Percentiles rank a stretch among this genome's conserved stretches.
phyloP scores from a whole-genome alignment of 164 flowering plant genomes.

The Chimonanthus praecox region DNA sequence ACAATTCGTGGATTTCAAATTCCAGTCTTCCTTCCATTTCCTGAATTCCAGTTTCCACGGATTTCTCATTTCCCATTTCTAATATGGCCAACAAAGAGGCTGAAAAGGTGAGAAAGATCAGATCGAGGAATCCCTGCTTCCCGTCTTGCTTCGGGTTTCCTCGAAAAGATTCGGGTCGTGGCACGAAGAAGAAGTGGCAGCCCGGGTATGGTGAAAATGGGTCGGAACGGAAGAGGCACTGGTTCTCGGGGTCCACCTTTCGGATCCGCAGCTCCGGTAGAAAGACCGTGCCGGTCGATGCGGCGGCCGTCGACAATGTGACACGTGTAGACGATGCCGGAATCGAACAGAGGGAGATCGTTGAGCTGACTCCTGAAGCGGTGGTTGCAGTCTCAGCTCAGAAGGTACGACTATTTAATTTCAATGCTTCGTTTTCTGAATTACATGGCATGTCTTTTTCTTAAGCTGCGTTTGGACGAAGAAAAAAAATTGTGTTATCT shows the following conservation, averaged over 20 bases:
- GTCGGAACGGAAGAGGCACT: slow-evolving; percentile 5
- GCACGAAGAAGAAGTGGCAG: background rate
- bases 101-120: background rate
- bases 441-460: no score
- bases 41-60: background rate
- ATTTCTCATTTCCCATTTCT: background rate
- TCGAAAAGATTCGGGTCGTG: background rate
- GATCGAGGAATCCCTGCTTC: slow-evolving; percentile 5
- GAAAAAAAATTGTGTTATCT: no score
- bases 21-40: background rate
- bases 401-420: slow-evolving; percentile 5
- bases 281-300: slow-evolving; percentile 29
- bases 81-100: background rate
- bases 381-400: background rate
- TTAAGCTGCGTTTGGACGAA: no score
- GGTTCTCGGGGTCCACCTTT: slow-evolving; percentile 11
- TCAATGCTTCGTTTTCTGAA: no score
- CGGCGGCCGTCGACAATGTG: background rate
- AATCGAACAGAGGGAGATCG: background rate
- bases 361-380: background rate
- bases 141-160: slow-evolving; percentile 24
- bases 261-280: slow-evolving; percentile 13
- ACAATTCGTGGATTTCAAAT: background rate
- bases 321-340: background rate
- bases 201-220: background rate